A percentile compares a stretch with the other conserved stretches of the same genome.
Evolutionary conservation across 2,329 filamentous ascomycete species (phyloP).

Genomic region (Tolypocladium ovalisporum): DNA sequence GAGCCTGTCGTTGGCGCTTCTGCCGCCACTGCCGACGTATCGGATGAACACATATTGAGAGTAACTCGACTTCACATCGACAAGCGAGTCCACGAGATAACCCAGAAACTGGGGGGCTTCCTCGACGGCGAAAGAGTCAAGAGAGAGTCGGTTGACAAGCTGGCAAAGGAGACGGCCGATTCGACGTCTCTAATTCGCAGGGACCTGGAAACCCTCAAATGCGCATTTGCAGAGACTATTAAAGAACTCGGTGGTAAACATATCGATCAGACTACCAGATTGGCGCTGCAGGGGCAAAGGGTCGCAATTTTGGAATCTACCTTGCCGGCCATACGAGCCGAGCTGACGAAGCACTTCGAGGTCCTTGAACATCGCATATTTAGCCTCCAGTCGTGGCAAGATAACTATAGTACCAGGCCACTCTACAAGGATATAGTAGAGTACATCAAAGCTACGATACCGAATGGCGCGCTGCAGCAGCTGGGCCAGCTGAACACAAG

Average conservation of each 20-base stretch:
- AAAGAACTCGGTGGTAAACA: neutral
- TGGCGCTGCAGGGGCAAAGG: neutral
- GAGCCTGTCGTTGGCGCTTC: neutral
- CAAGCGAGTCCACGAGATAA: conserved; percentile 1
- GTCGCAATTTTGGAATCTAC: neutral
- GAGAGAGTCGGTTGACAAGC: conserved; percentile 1
- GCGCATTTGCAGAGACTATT: neutral
- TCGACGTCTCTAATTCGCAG: neutral
- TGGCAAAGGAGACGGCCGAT: conserved; percentile 3
- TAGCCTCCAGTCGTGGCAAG: conserved; percentile 34
- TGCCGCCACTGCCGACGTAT: neutral
- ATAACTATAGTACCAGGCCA: conserved; percentile 33
- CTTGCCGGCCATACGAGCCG: neutral
- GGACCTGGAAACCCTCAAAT: conserved; percentile 1
- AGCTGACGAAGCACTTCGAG: conserved; percentile 5
- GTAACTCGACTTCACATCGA: neutral
- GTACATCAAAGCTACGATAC: conserved; percentile 20
- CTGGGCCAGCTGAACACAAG: conserved; percentile 9
- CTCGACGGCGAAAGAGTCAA: conserved; percentile 10
- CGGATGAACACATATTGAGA: conserved; percentile 4
- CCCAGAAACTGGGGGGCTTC: conserved; percentile 6
- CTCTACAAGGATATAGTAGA: conserved; percentile 29
- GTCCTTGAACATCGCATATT: conserved; percentile 24
- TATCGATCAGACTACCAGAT: neutral
- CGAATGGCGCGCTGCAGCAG: conserved; percentile 8